Conservation (phyloP, 805 yeast species). For the Saccharomycopsis fermentans region DNA sequence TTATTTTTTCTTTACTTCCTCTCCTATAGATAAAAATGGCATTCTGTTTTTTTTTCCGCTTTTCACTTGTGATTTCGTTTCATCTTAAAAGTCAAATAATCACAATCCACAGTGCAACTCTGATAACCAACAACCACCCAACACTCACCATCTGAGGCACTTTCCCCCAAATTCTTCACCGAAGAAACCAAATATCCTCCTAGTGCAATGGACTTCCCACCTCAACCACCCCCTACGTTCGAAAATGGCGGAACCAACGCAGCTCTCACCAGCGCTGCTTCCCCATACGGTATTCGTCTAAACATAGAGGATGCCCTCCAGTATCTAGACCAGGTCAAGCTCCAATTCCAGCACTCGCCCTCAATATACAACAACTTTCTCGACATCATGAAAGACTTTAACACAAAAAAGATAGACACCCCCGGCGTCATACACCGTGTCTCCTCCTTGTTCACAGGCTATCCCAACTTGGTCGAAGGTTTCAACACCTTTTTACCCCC, state of each 20-base stretch:
- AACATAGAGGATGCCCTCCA: conserved; percentile 95
- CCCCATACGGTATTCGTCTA: conserved; percentile 37
- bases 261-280: background rate
- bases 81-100: no score
- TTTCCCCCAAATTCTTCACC: no score
- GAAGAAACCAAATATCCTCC: background rate
- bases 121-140: no score
- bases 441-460: conserved; percentile 82
- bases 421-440: conserved; percentile 98
- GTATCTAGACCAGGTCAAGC: conserved; percentile 89
- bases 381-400: conserved; percentile 98
- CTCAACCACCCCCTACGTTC: background rate
- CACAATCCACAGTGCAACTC: no score
- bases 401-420: conserved; percentile 90
- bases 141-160: no score
- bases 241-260: background rate
- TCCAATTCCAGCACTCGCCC: conserved; percentile 83
- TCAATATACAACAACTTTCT: conserved; percentile 92
- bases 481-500: conserved; percentile 96
- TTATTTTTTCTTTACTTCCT: background rate
- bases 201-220: background rate
- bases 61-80: no score
- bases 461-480: conserved; percentile 89
- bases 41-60: no score
- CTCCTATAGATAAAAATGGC: no score